phyloP scores from a whole-genome alignment of 2,329 filamentous ascomycete genomes.

The Scopulariopsis brevicaulis region DNA sequence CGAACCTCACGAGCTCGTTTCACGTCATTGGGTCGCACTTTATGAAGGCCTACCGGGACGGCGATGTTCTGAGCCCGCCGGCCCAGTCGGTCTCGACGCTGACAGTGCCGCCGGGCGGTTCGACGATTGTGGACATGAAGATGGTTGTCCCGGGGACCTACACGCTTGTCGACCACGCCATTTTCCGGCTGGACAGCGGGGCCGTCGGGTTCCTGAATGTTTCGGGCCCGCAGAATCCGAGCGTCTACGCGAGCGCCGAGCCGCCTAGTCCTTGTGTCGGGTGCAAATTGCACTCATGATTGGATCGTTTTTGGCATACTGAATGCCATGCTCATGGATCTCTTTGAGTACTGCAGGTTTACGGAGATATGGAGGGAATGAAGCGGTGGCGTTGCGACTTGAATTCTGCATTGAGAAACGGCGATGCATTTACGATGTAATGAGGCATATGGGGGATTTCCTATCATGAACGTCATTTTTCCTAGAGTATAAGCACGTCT shows the following conservation, averaged over 20 bases:
- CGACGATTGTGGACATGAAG: slow-evolving; percentile 18
- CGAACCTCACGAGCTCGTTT: slow-evolving; percentile 20
- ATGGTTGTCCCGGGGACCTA: slow-evolving; percentile 20
- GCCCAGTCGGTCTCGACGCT: slow-evolving; percentile 14
- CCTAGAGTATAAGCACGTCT: no score
- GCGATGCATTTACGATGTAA: not conserved
- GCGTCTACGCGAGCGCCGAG: slow-evolving; percentile 14
- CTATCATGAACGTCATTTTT: no score
- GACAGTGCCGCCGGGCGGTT: slow-evolving; percentile 15
- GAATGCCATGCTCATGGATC: not conserved
- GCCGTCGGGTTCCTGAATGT: slow-evolving; percentile 22
- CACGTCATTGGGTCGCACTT: slow-evolving; percentile 19
- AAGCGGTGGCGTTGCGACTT: not conserved
- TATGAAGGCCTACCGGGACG: slow-evolving; percentile 16
- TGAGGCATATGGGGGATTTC: not conserved
- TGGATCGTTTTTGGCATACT: not conserved
- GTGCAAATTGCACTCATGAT: slow-evolving; percentile 19
- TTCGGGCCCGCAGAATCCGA: slow-evolving; percentile 14
- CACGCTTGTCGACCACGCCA: slow-evolving; percentile 20
- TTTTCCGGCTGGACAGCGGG: slow-evolving; percentile 20
- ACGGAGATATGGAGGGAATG: not conserved
- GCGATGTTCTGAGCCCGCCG: slow-evolving; percentile 18
- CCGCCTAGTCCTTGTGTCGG: slow-evolving; percentile 17
- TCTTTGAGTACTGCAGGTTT: not conserved
- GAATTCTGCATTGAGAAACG: not conserved